These are phyloP conservation scores for Hanseniaspora taiwanica DNA, from an alignment of 805 yeast species.

Conservation along the genomic window DNA sequence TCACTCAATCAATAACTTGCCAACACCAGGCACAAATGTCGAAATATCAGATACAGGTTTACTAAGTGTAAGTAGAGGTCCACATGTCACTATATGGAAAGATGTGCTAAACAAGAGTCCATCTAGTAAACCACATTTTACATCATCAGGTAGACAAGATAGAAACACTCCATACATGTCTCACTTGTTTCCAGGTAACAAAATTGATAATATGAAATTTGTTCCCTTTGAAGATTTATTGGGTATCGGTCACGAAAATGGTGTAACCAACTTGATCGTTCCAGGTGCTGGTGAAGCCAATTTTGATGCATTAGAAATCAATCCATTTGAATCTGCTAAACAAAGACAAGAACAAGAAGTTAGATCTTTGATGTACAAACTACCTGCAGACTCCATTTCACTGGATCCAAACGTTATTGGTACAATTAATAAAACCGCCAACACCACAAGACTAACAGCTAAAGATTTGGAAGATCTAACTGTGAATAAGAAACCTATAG, in stretches of 20 bases:
- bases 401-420: constrained; percentile 85
- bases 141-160: constrained; percentile 20
- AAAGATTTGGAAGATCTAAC: constrained; percentile 37
- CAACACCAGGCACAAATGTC: constrained; percentile 74
- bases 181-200: constrained; percentile 70
- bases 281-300: constrained; percentile 99
- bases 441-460: constrained; percentile 48
- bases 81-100: constrained; percentile 91
- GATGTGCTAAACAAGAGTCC: constrained; percentile 43
- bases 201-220: constrained; percentile 50
- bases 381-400: constrained; percentile 84
- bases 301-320: constrained; percentile 82
- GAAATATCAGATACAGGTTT: constrained; percentile 81
- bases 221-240: constrained; percentile 96
- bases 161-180: constrained; percentile 77
- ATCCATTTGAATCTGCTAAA: constrained; percentile 83
- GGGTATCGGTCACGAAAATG: constrained; percentile 71
- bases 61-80: constrained; percentile 87
- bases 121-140: constrained; percentile 37
- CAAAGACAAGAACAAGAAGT: constrained; percentile 94
- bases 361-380: constrained; percentile 67
- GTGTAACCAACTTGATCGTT: constrained; percentile 72
- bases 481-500: constrained; percentile 12
- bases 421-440: constrained; percentile 60
- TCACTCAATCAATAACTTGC: constrained; percentile 45